Evolutionary conservation across 352 stramenopile genomes (phyloP).

Genomic region (Globisporangium nagaii): DNA sequence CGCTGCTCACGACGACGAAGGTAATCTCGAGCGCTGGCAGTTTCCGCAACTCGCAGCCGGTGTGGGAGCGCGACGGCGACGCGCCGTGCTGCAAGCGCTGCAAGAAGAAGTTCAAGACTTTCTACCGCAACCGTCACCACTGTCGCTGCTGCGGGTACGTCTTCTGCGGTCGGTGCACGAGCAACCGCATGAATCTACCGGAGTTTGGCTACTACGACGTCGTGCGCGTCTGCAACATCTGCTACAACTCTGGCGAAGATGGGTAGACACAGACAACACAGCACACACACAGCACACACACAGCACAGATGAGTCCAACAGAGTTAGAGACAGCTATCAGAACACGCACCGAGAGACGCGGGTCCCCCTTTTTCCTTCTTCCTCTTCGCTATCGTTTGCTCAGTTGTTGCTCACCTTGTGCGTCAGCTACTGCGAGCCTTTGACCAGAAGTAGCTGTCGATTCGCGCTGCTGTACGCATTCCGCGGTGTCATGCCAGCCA

Average conservation of each 20-base stretch:
- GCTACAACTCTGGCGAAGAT: slow-evolving; percentile 78
- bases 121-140: slow-evolving; percentile 77
- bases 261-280: slow-evolving; percentile 11
- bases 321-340: not conserved
- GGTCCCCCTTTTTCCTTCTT: not conserved
- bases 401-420: not conserved
- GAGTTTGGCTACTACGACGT: slow-evolving; percentile 87
- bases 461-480: slow-evolving; percentile 41
- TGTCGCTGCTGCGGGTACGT: slow-evolving; percentile 84
- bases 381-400: not conserved
- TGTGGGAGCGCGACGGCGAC: slow-evolving; percentile 82
- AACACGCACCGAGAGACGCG: not conserved
- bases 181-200: slow-evolving; percentile 79
- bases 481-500: slow-evolving; percentile 33
- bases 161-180: slow-evolving; percentile 76
- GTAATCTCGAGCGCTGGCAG: slow-evolving; percentile 51
- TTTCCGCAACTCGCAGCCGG: slow-evolving; percentile 70
- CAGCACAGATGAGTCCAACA: not conserved
- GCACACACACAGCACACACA: not conserved
- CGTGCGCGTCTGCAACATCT: slow-evolving; percentile 73
- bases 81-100: slow-evolving; percentile 82
- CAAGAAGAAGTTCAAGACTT: slow-evolving; percentile 88
- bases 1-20: slow-evolving; percentile 57
- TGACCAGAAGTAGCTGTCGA: slow-evolving; percentile 31
- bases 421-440: not conserved